Evolutionary conservation across 176 grass and related monocot genomes (phyloP), one percentile per base, ranked within the genome.

Genomic region (Oryza coarctata): DNA sequence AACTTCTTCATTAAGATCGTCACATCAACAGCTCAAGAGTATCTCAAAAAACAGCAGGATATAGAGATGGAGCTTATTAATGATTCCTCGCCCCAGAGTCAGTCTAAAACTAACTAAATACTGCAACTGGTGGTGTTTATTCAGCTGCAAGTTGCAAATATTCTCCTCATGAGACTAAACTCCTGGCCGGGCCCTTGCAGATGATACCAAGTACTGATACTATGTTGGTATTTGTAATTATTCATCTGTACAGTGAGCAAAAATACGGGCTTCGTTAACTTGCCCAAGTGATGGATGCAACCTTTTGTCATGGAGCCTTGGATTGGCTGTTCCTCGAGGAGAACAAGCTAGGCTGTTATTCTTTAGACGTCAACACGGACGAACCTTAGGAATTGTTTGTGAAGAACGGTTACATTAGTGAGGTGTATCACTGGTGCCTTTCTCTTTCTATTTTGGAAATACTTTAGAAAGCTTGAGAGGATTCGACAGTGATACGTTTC

Each of bases 1-100:
- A 93, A 99, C 50, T 96, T 99, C 82, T 95, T 95, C 25, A 31
- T 81, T 39, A 99, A 94, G 82, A 99, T 96, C 71, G 60, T 96
- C 85, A 92, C 89, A 10, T 89, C 93, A 38, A 95, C 91, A 29
- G 93, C 93, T 50, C 87, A 94, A 69, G 89, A 70, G 57, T 92
- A 96, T 80, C 91, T 90, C 6, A 95, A 93, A 86, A 91, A 83
- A 35, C 93, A 94, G 70, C 97, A 94, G 82, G 97, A 99, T 25
- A 47, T 75, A 68, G 97, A 99, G 74, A 88, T 94, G 79, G 82
- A 90, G 70, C 84, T 83, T 61, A 66, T 83, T 43, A 79, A 79
- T 1, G 75, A 74, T 74, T 75, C 74, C 36, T 38, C 83, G 0
- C 9, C 18, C 61, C 33, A 6, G 29, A 65, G 50, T 55, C 35